Conservation (phyloP, 192 early-diverging fungal genomes). For the Mortierella claussenii region DNA sequence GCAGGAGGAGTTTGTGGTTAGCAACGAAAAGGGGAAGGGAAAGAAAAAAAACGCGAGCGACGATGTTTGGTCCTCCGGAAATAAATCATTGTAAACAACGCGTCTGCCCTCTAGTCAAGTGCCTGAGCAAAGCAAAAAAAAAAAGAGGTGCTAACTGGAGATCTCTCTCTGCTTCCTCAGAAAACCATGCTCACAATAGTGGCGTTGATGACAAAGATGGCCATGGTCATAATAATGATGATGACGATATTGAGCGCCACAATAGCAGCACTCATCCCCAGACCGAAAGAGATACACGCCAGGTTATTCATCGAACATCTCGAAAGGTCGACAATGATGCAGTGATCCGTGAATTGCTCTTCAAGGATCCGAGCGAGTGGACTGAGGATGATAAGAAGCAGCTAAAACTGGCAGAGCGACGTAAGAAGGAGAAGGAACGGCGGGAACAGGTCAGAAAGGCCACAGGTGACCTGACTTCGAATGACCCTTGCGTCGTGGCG, state of each 20-base stretch:
- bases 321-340: neutral
- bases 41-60: neutral
- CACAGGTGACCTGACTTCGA: neutral
- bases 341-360: neutral
- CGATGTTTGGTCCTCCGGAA: neutral
- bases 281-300: too few species aligned
- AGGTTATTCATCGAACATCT: too few species aligned
- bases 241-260: neutral
- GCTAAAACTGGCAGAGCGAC: conserved; percentile 5
- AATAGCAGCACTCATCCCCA: neutral
- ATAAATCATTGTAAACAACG: too few species aligned
- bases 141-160: neutral
- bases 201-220: too few species aligned
- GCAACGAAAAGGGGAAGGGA: neutral
- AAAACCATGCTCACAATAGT: too few species aligned
- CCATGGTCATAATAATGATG: too few species aligned
- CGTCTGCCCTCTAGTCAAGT: too few species aligned
- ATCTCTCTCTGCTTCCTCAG: too few species aligned
- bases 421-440: neutral
- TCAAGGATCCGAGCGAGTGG: conserved; percentile 6
- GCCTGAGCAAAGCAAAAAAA: neutral
- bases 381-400: conserved; percentile 14
- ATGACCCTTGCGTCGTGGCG: conserved; percentile 7
- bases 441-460: neutral
- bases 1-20: neutral